phyloP scores from a whole-genome alignment of 371 early-diverging fungal species.

The Mortierella sp. region DNA sequence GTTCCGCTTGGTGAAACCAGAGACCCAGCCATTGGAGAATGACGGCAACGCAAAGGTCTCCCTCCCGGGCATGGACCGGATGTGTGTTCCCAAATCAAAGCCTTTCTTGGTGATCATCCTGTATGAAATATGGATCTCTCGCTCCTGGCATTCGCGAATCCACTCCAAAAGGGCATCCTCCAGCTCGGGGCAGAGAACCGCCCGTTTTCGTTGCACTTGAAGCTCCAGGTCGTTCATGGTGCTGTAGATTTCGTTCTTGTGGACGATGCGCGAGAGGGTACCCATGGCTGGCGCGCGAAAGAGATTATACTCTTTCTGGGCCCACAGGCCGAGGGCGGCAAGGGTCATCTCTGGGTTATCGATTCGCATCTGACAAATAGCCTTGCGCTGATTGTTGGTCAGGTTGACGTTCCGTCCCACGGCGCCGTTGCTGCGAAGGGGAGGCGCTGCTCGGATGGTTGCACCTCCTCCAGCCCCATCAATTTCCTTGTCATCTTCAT shows the following conservation, averaged over 20 bases:
- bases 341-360: constrained; percentile 43
- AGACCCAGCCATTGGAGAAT: constrained; percentile 54
- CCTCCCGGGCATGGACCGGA: constrained; percentile 31
- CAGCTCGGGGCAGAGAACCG: constrained; percentile 37
- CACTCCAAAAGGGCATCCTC: constrained; percentile 33
- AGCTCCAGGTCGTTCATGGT: constrained; percentile 31
- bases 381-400: constrained; percentile 39
- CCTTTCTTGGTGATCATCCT: constrained; percentile 51
- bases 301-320: constrained; percentile 24
- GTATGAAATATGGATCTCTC: constrained; percentile 34
- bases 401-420: constrained; percentile 39
- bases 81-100: constrained; percentile 24
- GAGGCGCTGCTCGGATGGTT: background rate
- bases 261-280: constrained; percentile 40
- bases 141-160: constrained; percentile 38
- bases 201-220: constrained; percentile 31
- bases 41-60: constrained; percentile 15
- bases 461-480: background rate
- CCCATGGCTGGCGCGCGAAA: constrained; percentile 44
- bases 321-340: constrained; percentile 31
- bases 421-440: background rate
- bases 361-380: constrained; percentile 28
- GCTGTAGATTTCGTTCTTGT: constrained; percentile 27
- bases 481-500: background rate
- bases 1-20: constrained; percentile 47